A percentile compares a stretch with the other conserved stretches of the same genome.
These are phyloP conservation scores for Coniochaeta sp. DNA, from an alignment of 2,329 filamentous ascomycete species.

Conservation along the genomic window DNA sequence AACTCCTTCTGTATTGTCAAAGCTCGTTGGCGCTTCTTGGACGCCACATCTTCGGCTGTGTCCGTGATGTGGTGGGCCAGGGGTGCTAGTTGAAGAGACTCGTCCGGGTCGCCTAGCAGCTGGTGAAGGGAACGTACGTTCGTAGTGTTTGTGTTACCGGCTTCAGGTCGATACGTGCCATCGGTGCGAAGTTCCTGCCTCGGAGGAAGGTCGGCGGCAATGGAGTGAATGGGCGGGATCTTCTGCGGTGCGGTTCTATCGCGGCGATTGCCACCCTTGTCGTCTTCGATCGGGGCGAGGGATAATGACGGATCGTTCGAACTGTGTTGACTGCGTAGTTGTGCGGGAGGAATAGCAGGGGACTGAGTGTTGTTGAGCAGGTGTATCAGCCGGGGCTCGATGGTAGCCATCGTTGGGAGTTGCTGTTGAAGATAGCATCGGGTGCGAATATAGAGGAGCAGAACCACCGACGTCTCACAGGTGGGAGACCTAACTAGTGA, in stretches of 20 bases:
- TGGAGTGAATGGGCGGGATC: slow-evolving; percentile 15
- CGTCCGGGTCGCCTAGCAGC: slow-evolving; percentile 31
- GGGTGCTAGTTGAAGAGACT: slow-evolving; percentile 13
- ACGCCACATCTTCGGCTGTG: slow-evolving; percentile 34
- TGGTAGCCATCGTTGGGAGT: slow-evolving; percentile 51
- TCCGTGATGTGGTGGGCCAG: slow-evolving; percentile 24
- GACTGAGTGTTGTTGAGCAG: slow-evolving; percentile 51
- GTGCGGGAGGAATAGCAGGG: slow-evolving; percentile 48
- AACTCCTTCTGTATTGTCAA: slow-evolving; percentile 47
- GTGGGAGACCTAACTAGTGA: no score
- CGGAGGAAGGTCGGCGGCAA: slow-evolving; percentile 9
- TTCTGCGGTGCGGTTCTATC: slow-evolving; percentile 26
- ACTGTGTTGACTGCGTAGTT: slow-evolving; percentile 36
- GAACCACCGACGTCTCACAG: no score
- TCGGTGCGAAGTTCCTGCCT: slow-evolving; percentile 11
- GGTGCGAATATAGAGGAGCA: slow-evolving; percentile 13
- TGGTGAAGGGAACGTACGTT: slow-evolving; percentile 30
- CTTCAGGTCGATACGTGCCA: slow-evolving; percentile 11
- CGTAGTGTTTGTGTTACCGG: slow-evolving; percentile 7
- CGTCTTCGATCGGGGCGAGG: slow-evolving; percentile 46
- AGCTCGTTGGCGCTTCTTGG: slow-evolving; percentile 47
- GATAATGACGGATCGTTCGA: slow-evolving; percentile 21
- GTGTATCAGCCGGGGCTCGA: slow-evolving; percentile 61
- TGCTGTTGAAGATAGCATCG: slow-evolving; percentile 29
- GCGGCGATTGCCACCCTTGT: slow-evolving; percentile 22